Evolutionary conservation across 1,139 yeast genomes (phyloP).

Genomic region (Geotrichum candidum): DNA sequence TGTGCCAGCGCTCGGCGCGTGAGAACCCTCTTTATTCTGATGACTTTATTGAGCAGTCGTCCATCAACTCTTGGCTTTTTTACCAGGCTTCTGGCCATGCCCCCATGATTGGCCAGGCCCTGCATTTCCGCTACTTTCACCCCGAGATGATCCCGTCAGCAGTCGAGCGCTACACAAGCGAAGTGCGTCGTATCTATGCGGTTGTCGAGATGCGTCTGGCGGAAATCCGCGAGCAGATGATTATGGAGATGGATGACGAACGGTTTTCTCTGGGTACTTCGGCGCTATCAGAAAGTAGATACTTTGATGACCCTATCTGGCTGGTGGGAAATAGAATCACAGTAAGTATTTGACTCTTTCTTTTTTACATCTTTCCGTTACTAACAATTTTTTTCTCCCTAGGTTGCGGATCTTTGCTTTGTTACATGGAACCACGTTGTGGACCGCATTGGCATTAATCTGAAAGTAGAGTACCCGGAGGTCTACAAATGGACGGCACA

Average conservation of each 20-base stretch:
- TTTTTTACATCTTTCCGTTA: neutral
- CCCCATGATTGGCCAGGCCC: conserved; percentile 96
- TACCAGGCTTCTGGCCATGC: conserved; percentile 97
- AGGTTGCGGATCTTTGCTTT: conserved; percentile 80
- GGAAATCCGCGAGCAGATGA: conserved; percentile 82
- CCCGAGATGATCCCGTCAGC: conserved; percentile 83
- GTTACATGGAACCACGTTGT: conserved; percentile 98
- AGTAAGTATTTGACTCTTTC: neutral
- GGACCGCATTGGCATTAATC: conserved; percentile 82
- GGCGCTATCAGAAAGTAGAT: conserved; percentile 76
- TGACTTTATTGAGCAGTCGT: conserved; percentile 76
- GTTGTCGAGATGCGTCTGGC: conserved; percentile 94
- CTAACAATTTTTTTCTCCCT: neutral
- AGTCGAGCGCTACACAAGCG: conserved; percentile 85
- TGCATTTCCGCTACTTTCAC: conserved; percentile 89
- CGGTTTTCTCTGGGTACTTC: conserved; percentile 86
- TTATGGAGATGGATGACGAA: conserved; percentile 85
- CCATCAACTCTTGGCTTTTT: conserved; percentile 82
- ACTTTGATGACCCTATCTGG: conserved; percentile 94
- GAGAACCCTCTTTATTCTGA: conserved; percentile 74
- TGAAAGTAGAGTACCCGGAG: conserved; percentile 71
- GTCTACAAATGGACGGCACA: conserved; percentile 82
- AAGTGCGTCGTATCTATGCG: conserved; percentile 88
- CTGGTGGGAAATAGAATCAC: conserved; percentile 86
- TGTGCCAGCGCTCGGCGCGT: conserved; percentile 60